A percentile compares a stretch with the other conserved stretches of the same genome.
Conservation (phyloP, 116 monocot species). For the Dioscorea cayenensis region DNA sequence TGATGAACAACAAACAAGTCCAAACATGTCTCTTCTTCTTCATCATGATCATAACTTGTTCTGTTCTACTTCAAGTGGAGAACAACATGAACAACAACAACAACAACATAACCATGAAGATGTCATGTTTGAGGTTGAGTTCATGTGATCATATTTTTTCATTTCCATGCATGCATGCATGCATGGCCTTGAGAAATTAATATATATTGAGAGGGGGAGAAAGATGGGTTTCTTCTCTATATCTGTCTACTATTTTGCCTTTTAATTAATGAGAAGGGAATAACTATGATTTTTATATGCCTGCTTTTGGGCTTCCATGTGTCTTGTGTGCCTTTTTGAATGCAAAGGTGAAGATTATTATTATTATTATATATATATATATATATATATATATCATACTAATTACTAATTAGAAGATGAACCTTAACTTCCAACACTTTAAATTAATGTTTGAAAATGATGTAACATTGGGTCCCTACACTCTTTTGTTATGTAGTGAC, state of each 20-base stretch:
- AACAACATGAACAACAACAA: background rate
- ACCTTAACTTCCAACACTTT: too few relatives aligned
- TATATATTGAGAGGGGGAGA: background rate
- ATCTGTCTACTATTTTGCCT: background rate
- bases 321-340: too few relatives aligned
- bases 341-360: too few relatives aligned
- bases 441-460: too few relatives aligned
- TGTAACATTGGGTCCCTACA: too few relatives aligned
- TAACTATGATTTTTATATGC: background rate
- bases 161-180: background rate
- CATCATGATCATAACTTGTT: slow-evolving; percentile 26
- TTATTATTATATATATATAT: too few relatives aligned
- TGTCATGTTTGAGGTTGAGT: slow-evolving; percentile 37
- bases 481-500: too few relatives aligned
- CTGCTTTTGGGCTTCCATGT: too few relatives aligned
- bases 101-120: background rate
- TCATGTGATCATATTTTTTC: slow-evolving; percentile 17
- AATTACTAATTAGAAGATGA: too few relatives aligned
- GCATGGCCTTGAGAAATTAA: background rate
- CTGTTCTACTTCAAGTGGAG: slow-evolving; percentile 14
- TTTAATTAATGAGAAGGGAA: slow-evolving; percentile 6
- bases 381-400: too few relatives aligned
- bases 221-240: background rate
- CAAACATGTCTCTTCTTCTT: slow-evolving; percentile 12
- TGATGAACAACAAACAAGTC: background rate